phyloP scores from a whole-genome alignment of 1,139 yeast genomes.

The Saccharomycopsis hybrid region DNA sequence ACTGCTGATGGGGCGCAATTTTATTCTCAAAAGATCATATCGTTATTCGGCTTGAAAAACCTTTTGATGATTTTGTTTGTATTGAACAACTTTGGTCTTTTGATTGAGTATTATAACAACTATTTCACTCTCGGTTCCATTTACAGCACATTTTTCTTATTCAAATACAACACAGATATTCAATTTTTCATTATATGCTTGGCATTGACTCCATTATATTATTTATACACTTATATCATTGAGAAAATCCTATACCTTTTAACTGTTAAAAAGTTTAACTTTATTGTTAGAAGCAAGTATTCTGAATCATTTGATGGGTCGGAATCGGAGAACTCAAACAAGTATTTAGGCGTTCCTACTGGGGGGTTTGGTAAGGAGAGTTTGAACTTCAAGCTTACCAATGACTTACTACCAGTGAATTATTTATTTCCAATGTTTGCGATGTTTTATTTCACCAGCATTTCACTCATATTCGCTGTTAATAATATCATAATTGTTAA shows the following conservation, averaged over 20 bases:
- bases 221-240: constrained; percentile 32
- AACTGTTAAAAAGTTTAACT: constrained; percentile 17
- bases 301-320: constrained; percentile 1
- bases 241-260: constrained; percentile 28
- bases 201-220: constrained; percentile 32
- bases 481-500: constrained; percentile 32
- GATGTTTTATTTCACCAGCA: constrained; percentile 30
- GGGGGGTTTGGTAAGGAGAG: too few species aligned
- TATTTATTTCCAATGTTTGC: constrained; percentile 31
- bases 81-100: constrained; percentile 34
- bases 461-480: constrained; percentile 27
- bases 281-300: constrained; percentile 10
- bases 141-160: constrained; percentile 30
- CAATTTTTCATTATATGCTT: constrained; percentile 27
- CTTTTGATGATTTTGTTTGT: constrained; percentile 33
- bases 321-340: neutral
- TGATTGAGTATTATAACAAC: constrained; percentile 31
- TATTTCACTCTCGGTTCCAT: constrained; percentile 25
- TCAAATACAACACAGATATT: constrained; percentile 29
- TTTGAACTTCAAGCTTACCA: constrained; percentile 1
- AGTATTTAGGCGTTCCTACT: neutral
- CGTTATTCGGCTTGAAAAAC: constrained; percentile 33
- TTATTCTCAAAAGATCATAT: constrained; percentile 2
- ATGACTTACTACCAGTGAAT: constrained; percentile 21
- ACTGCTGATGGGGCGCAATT: neutral